A percentile compares a stretch with the other conserved stretches of the same genome.
These are phyloP conservation scores for Monosiga brevicollis DNA, from an alignment of 78 protist genomes.

Conservation along the genomic window DNA sequence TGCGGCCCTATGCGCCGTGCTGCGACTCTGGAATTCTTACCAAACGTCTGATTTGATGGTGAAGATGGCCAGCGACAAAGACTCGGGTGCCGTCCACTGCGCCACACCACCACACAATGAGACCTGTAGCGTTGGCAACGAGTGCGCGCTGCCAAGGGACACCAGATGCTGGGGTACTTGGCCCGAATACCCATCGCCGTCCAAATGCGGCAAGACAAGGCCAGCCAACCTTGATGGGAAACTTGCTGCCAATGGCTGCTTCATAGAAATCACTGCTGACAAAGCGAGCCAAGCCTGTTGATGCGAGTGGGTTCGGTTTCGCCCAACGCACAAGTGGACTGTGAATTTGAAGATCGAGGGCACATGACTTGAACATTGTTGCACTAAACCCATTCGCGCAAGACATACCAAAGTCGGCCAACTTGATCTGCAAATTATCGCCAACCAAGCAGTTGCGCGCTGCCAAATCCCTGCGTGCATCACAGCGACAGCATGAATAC, in stretches of 20 bases:
- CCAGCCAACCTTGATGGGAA: constrained; percentile 34
- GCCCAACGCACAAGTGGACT: not conserved
- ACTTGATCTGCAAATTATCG: constrained; percentile 4
- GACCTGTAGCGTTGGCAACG: no score
- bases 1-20: no score
- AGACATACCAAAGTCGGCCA: not conserved
- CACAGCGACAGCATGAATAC: no score
- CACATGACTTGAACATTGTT: not conserved
- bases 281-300: not conserved
- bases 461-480: constrained; percentile 31
- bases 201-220: no score
- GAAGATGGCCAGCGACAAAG: not conserved
- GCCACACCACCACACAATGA: no score
- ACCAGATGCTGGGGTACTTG: no score
- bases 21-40: no score
- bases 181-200: no score
- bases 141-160: no score
- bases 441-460: constrained; percentile 28
- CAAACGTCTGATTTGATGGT: constrained; percentile 31
- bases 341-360: not conserved
- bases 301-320: not conserved
- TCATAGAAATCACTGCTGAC: not conserved
- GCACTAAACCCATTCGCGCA: not conserved
- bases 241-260: not conserved
- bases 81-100: constrained; percentile 38